Evolutionary conservation across 495 filamentous ascomycete species (phyloP).

Genomic region (Xylaria bambusicola): DNA sequence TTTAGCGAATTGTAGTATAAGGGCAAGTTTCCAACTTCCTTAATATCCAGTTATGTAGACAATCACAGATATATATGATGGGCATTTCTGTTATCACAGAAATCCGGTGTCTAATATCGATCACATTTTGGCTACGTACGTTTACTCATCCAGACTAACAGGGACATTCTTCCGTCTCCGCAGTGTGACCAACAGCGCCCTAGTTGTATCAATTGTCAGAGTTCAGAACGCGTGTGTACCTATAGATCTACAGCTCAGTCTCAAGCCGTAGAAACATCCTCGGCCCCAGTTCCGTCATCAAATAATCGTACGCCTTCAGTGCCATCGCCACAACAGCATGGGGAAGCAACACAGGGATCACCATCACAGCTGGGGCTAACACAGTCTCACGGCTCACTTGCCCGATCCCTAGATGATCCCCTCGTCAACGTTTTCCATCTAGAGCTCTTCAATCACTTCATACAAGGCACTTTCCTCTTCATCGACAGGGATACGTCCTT

Average conservation of each 20-base stretch:
- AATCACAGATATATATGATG: background rate
- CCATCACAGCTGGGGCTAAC: no score
- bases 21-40: slow-evolving; percentile 8
- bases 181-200: slow-evolving; percentile 15
- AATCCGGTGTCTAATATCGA: background rate
- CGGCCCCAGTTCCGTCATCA: background rate
- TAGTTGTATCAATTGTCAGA: slow-evolving; percentile 13
- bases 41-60: no score
- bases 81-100: background rate
- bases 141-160: slow-evolving; percentile 4
- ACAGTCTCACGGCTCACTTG: background rate
- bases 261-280: background rate
- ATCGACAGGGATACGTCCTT: slow-evolving; percentile 10
- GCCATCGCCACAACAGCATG: background rate
- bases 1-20: no score
- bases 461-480: slow-evolving; percentile 13
- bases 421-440: slow-evolving; percentile 11
- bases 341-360: background rate
- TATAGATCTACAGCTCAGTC: slow-evolving; percentile 3
- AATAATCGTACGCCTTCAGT: background rate
- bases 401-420: background rate
- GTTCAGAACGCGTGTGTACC: slow-evolving; percentile 9
- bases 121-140: background rate
- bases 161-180: background rate
- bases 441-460: slow-evolving; percentile 24